phyloP scores from a whole-genome alignment of 2,329 filamentous ascomycete genomes.

The Fusarium dimerum region DNA sequence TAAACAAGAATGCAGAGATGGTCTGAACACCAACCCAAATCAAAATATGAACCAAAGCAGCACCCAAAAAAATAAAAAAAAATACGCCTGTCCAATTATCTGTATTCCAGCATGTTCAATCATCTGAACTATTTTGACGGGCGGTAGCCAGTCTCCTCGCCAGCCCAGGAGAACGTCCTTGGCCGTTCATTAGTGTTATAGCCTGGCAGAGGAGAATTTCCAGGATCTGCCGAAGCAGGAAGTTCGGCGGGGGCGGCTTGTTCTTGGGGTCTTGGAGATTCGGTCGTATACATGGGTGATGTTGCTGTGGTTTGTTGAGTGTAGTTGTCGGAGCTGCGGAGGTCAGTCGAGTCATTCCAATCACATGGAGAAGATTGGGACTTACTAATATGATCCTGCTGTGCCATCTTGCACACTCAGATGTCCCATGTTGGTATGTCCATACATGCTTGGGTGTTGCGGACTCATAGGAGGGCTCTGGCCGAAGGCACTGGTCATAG shows the following conservation, averaged over 20 bases:
- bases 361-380: not conserved
- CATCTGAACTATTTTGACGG: slow-evolving; percentile 16
- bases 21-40: too few species aligned
- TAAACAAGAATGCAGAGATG: too few species aligned
- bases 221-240: slow-evolving; percentile 32
- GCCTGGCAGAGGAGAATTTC: slow-evolving; percentile 36
- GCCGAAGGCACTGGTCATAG: slow-evolving; percentile 34
- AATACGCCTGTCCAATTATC: not conserved
- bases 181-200: slow-evolving; percentile 24
- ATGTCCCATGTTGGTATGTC: slow-evolving; percentile 13
- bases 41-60: not conserved
- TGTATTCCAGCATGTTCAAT: not conserved
- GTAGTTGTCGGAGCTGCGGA: slow-evolving; percentile 4
- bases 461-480: slow-evolving; percentile 36
- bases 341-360: not conserved
- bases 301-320: slow-evolving; percentile 19
- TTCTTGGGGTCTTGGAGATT: slow-evolving; percentile 21
- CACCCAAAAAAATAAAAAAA: too few species aligned
- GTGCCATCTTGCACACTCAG: slow-evolving; percentile 24
- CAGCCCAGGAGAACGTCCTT: slow-evolving; percentile 34
- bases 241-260: slow-evolving; percentile 35
- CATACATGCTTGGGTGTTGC: slow-evolving; percentile 25
- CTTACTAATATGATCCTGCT: slow-evolving; percentile 32
- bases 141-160: slow-evolving; percentile 30
- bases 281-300: slow-evolving; percentile 13